Conservation (phyloP, 1,284 basidiomycete species). For the Moniliophthora roreri region DNA sequence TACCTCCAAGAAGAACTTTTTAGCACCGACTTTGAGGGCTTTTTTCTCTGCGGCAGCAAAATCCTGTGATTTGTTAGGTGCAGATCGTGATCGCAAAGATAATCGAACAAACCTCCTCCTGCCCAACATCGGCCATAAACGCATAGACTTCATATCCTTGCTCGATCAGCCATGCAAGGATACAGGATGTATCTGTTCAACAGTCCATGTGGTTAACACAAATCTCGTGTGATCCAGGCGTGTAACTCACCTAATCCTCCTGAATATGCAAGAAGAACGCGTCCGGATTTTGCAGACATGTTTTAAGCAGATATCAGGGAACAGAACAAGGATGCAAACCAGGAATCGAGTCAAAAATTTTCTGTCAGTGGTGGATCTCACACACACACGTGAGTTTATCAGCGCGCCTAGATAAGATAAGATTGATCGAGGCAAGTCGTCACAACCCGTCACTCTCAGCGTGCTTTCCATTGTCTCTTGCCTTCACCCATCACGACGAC, state of each 20-base stretch:
- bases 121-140: conserved; percentile 99
- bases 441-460: not conserved
- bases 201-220: not conserved
- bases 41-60: conserved; percentile 93
- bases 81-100: conserved; percentile 3
- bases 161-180: conserved; percentile 96
- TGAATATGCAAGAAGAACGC: conserved; percentile 94
- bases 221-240: conserved; percentile 1
- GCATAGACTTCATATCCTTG: conserved; percentile 97
- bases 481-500: no score
- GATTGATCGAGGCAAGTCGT: not conserved
- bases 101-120: conserved; percentile 76
- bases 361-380: not conserved
- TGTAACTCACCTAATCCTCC: conserved; percentile 82
- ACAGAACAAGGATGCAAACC: not conserved
- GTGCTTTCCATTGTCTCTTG: no score
- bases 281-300: conserved; percentile 52
- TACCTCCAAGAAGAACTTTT: conserved; percentile 92
- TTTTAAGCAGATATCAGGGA: no score
- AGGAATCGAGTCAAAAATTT: conserved; percentile 4
- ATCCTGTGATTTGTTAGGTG: conserved; percentile 54
- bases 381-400: not conserved
- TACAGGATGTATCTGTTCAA: conserved; percentile 97
- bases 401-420: not conserved
- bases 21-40: conserved; percentile 90